Percentiles rank a stretch among this genome's conserved stretches.
Evolutionary conservation across 2,329 filamentous ascomycete genomes (phyloP).

Genomic region (Trichoderma sp.): DNA sequence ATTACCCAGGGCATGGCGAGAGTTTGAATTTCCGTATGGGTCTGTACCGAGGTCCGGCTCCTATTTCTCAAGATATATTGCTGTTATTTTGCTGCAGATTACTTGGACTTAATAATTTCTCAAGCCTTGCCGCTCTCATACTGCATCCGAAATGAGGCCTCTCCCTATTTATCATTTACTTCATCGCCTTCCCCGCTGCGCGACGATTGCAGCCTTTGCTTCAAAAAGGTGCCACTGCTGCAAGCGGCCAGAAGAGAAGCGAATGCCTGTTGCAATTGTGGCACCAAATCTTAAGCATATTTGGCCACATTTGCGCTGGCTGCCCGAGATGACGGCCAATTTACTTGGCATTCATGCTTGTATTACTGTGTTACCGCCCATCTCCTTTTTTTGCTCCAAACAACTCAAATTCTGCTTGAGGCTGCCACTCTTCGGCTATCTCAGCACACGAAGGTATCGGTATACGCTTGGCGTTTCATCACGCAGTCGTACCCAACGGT

Average conservation of each 20-base stretch:
- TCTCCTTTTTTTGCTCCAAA: not conserved
- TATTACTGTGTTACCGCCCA: not conserved
- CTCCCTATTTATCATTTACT: not conserved
- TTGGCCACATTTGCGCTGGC: not conserved
- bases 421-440: not conserved
- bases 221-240: slow-evolving; percentile 4
- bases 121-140: not conserved
- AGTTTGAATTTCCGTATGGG: not conserved
- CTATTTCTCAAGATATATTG: not conserved
- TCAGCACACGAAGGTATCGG: not conserved
- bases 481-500: slow-evolving; percentile 6
- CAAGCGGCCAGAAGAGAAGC: not conserved
- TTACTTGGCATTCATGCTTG: slow-evolving; percentile 8
- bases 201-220: not conserved
- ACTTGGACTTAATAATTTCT: not conserved
- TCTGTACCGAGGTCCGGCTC: not conserved
- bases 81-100: not conserved
- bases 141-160: slow-evolving; percentile 19
- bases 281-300: slow-evolving; percentile 14
- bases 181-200: not conserved
- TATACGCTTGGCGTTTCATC: not conserved
- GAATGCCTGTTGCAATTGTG: slow-evolving; percentile 8
- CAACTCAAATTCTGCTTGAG: not conserved
- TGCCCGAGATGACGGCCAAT: not conserved
- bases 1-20: not conserved